phyloP scores from a whole-genome alignment of 2,329 filamentous ascomycete species.

The Geosmithia flava region DNA sequence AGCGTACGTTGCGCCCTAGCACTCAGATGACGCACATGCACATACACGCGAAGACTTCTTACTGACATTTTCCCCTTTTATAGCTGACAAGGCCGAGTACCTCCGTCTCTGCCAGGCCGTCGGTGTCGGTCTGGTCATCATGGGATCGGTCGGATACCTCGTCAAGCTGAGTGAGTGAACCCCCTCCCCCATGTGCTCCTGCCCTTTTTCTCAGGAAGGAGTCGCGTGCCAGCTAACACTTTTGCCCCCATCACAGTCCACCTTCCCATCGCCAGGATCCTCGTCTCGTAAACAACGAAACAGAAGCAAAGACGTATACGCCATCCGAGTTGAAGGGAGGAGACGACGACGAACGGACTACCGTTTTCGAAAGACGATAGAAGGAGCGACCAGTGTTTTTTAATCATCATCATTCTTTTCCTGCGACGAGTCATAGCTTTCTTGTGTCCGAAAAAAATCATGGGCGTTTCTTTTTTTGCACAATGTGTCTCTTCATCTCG shows the following conservation, averaged over 20 bases:
- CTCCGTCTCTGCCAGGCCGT: constrained; percentile 43
- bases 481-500: not conserved
- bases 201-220: not conserved
- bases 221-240: not conserved
- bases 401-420: not conserved
- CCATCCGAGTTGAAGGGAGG: not conserved
- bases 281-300: constrained; percentile 42
- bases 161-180: constrained; percentile 51
- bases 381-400: not conserved
- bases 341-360: not conserved
- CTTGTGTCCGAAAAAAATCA: not conserved
- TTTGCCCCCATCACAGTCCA: constrained; percentile 32
- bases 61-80: not conserved
- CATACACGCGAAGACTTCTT: not conserved
- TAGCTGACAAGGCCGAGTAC: constrained; percentile 30
- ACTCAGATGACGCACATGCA: not conserved
- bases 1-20: constrained; percentile 30
- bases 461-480: not conserved
- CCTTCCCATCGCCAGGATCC: constrained; percentile 58
- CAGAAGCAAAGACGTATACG: not conserved
- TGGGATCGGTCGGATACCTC: constrained; percentile 58
- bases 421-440: not conserved
- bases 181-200: not conserved
- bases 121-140: constrained; percentile 57
- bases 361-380: not conserved